Evolutionary conservation across 1,139 yeast genomes (phyloP), one percentile per base, ranked within the genome.

Genomic region (Blastobotrys raffinosifermentans): DNA sequence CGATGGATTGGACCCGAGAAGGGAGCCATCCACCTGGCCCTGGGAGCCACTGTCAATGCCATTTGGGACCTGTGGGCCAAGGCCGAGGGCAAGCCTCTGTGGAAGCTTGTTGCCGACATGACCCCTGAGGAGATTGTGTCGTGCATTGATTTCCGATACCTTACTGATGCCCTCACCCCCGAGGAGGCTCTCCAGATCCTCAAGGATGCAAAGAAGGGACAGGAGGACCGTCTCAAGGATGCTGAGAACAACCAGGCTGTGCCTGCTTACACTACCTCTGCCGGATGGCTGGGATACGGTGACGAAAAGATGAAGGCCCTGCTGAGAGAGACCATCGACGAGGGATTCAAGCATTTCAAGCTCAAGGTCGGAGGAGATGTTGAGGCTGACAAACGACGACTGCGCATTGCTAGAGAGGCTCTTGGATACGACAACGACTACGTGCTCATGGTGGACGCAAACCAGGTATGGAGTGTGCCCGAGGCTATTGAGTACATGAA

Each of bases 261-360:
- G 9, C 71, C 70, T 2, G 67, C 67, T 4, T 66, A 66, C 44
- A 65, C 71, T 26, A 66, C 71, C 7, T 57, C 67, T 34, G 70
- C 71, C 7, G 71, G 71, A 7, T 66, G 71, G 71, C 50, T 66
- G 18, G 71, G 69, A 2, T 66, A 62, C 44, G 49, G 54, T 31
- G 71, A 66, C 27, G 70, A 66, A 15, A 65, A 65, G 43, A 65
- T 67, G 58, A 55, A 53, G 35, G 34, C 41, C 4, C 43, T 63
- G 29, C 46, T 63, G 29, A 46, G 48, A 20, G 61, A 64, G 38
- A 58, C 67, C 26, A 46, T 63, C 26, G 63, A 51, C 30, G 54
- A 52, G 29, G 71, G 72, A n/a, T 66, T 60, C 51, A 61, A 55
- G 26, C 52, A 58, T 34, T 66, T 67, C 55, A 66, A 66, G 47